Evolutionary conservation across 352 stramenopile species (phyloP).

Genomic region (Phytophthora macrochlamydospora): DNA sequence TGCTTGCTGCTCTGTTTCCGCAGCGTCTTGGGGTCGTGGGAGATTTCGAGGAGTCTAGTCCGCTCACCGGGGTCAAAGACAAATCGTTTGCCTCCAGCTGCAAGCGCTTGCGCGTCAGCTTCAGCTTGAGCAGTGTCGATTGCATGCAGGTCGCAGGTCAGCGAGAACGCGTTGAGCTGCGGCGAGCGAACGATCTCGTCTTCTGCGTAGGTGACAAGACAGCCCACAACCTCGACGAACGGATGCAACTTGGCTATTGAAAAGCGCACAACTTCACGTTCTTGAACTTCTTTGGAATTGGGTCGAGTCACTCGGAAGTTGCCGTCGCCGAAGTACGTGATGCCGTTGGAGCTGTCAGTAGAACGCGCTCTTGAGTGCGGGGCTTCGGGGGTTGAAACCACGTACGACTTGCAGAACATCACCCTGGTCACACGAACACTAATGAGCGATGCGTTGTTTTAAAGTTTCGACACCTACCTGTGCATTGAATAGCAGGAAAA

Average conservation of each 20-base stretch:
- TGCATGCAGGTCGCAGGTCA: constrained; percentile 43
- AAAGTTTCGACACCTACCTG: constrained; percentile 26
- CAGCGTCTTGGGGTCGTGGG: constrained; percentile 31
- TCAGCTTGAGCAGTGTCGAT: constrained; percentile 31
- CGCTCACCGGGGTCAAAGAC: constrained; percentile 27
- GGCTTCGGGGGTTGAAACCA: constrained; percentile 12
- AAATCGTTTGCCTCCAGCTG: constrained; percentile 28
- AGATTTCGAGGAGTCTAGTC: constrained; percentile 27
- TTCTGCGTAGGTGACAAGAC: constrained; percentile 48
- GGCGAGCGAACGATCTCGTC: constrained; percentile 54
- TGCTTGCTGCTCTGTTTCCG: constrained; percentile 12
- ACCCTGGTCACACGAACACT: constrained; percentile 22
- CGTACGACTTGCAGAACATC: constrained; percentile 52
- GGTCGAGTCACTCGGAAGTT: constrained; percentile 43
- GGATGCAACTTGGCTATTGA: constrained; percentile 45
- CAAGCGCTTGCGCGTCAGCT: constrained; percentile 30
- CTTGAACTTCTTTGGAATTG: constrained; percentile 43
- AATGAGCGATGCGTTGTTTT: no score
- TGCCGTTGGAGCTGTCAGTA: background rate
- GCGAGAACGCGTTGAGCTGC: constrained; percentile 50
- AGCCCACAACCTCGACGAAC: constrained; percentile 56
- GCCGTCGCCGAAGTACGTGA: constrained; percentile 35
- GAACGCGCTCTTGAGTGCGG: background rate
- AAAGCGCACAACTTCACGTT: constrained; percentile 49
- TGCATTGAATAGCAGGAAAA: constrained; percentile 60